A percentile compares a stretch with the other conserved stretches of the same genome.
phyloP scores from a whole-genome alignment of 441 rosid species.

The Jatropha multifida region DNA sequence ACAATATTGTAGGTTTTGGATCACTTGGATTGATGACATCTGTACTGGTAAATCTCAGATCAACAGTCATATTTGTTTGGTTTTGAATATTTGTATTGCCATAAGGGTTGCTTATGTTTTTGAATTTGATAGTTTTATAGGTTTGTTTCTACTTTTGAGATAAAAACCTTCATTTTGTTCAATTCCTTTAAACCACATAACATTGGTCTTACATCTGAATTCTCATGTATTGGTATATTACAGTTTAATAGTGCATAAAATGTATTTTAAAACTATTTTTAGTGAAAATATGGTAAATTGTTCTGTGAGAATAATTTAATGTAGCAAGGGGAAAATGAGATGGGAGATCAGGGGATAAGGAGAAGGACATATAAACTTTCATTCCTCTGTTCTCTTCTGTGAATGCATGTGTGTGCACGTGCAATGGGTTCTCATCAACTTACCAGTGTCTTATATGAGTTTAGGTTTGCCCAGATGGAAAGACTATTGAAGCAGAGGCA shows the following conservation, averaged over 20 bases:
- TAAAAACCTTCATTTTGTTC: background rate
- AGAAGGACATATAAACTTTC: background rate
- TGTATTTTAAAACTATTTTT: background rate
- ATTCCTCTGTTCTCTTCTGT: background rate
- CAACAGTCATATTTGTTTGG: background rate
- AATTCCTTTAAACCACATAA: background rate
- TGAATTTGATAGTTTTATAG: background rate
- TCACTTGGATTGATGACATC: conserved; percentile 96
- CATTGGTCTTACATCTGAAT: background rate
- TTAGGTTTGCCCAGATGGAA: conserved; percentile 89
- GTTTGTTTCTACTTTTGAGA: background rate
- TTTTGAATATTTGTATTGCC: background rate
- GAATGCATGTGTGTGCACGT: too few relatives aligned
- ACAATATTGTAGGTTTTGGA: conserved; percentile 63
- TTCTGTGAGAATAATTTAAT: conserved; percentile 13
- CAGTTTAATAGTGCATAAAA: background rate
- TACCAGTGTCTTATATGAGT: background rate
- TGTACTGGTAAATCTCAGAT: conserved; percentile 53
- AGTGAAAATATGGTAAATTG: background rate
- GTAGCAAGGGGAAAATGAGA: background rate
- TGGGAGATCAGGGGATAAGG: background rate
- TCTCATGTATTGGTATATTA: background rate
- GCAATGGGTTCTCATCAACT: background rate
- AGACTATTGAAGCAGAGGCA: conserved; percentile 89
- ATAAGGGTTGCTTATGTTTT: background rate